These are phyloP conservation scores for Diaporthe citrichinensis DNA, from an alignment of 2,329 filamentous ascomycete genomes.

Conservation along the genomic window DNA sequence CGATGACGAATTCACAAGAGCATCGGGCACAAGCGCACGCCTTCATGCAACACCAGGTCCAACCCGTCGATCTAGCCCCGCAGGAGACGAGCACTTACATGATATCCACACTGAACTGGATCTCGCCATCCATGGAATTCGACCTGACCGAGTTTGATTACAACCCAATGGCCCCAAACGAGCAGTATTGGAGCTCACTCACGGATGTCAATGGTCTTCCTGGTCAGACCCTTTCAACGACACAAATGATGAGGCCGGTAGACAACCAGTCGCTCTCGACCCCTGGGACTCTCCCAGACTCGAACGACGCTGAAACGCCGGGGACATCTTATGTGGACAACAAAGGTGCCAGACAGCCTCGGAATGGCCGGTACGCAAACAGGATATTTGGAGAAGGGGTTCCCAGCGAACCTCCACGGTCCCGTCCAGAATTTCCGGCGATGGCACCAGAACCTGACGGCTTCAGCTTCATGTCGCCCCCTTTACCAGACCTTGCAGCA, in stretches of 20 bases:
- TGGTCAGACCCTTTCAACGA: neutral
- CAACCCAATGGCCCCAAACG: constrained; percentile 23
- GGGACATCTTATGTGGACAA: constrained; percentile 34
- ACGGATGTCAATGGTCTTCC: constrained; percentile 4
- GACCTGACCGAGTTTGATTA: constrained; percentile 34
- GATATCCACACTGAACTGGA: constrained; percentile 37
- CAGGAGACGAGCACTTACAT: constrained; percentile 28
- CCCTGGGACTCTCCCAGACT: neutral
- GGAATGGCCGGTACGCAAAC: constrained; percentile 34
- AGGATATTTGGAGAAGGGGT: constrained; percentile 12
- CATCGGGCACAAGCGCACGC: neutral
- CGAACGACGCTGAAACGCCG: constrained; percentile 15
- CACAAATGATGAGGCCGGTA: neutral
- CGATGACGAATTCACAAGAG: neutral
- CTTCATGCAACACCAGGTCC: constrained; percentile 15
- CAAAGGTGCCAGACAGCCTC: constrained; percentile 35
- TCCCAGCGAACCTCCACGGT: neutral
- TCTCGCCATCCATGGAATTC: constrained; percentile 38
- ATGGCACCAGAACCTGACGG: constrained; percentile 11
- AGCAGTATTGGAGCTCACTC: constrained; percentile 34
- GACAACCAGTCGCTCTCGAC: neutral
- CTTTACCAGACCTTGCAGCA: neutral
- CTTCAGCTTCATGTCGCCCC: neutral
- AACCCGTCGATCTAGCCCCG: constrained; percentile 12
- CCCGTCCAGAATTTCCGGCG: neutral